These are phyloP conservation scores for Blastobotrys terrestris DNA, from an alignment of 805 yeast species.

Conservation along the genomic window DNA sequence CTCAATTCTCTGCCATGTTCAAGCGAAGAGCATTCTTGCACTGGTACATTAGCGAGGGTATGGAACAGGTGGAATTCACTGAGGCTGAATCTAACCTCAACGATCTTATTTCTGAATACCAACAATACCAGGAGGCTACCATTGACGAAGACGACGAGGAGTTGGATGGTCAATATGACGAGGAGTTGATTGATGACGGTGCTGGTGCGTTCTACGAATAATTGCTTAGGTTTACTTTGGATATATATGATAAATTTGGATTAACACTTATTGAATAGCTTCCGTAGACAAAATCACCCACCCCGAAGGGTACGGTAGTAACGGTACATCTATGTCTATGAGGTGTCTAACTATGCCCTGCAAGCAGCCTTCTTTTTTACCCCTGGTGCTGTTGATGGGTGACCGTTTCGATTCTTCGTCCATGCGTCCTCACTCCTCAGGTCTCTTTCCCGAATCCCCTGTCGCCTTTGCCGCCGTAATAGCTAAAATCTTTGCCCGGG, in stretches of 20 bases:
- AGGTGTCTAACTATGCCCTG: too few relatives aligned
- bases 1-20: conserved; percentile 89
- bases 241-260: background rate
- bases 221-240: background rate
- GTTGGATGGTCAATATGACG: conserved; percentile 12
- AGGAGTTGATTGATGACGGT: conserved; percentile 2
- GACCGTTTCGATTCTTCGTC: too few relatives aligned
- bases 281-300: too few relatives aligned
- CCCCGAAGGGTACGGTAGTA: too few relatives aligned
- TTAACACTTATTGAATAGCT: background rate
- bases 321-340: too few relatives aligned
- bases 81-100: conserved; percentile 93
- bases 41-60: conserved; percentile 95
- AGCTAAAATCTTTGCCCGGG: too few relatives aligned
- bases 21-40: conserved; percentile 92
- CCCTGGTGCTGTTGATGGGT: too few relatives aligned
- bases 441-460: too few relatives aligned
- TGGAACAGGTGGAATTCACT: conserved; percentile 92
- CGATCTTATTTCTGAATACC: conserved; percentile 85
- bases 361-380: too few relatives aligned
- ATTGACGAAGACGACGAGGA: conserved; percentile 68
- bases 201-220: background rate
- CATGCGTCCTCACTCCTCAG: too few relatives aligned
- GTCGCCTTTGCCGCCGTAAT: too few relatives aligned
- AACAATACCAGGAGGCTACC: conserved; percentile 87